Evolutionary conservation across 345 rosid genomes (phyloP).

Genomic region (Pistacia vera): DNA sequence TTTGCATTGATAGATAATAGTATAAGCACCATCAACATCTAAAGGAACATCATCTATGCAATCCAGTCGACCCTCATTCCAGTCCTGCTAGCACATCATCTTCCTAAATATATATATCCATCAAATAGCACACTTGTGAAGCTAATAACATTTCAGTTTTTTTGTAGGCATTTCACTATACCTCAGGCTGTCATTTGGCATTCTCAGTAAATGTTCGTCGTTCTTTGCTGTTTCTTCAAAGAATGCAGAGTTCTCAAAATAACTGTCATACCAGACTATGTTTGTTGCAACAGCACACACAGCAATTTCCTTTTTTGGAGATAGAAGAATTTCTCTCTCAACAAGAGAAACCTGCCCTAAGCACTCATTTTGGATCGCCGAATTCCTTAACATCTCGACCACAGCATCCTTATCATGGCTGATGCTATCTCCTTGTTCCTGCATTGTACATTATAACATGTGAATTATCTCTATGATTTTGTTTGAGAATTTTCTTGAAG

Average conservation of each 20-base stretch:
- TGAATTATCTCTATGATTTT: background rate
- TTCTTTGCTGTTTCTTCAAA: background rate
- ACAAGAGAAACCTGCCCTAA: conserved; percentile 30
- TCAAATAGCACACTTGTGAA: background rate
- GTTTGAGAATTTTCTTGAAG: background rate
- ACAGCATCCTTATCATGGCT: conserved; percentile 23
- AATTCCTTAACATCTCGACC: conserved; percentile 26
- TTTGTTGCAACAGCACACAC: conserved; percentile 35
- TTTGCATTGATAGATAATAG: background rate
- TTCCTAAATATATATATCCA: background rate
- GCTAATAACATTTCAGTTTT: background rate
- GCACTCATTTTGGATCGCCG: conserved; percentile 23
- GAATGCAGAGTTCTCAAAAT: background rate
- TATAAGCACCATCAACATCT: background rate
- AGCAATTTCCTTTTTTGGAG: conserved; percentile 21
- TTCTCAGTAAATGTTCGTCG: background rate
- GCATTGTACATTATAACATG: background rate
- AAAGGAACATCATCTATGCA: background rate
- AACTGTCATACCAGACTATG: conserved; percentile 4
- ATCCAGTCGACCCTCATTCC: background rate
- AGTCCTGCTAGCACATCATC: background rate
- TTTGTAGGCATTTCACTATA: background rate
- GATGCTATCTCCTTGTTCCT: conserved; percentile 25
- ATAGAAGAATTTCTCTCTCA: background rate
- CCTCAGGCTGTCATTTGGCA: background rate